These are phyloP conservation scores for Cryptosporidium andersoni DNA, from an alignment of 169 alveolate genomes.

Conservation along the genomic window DNA sequence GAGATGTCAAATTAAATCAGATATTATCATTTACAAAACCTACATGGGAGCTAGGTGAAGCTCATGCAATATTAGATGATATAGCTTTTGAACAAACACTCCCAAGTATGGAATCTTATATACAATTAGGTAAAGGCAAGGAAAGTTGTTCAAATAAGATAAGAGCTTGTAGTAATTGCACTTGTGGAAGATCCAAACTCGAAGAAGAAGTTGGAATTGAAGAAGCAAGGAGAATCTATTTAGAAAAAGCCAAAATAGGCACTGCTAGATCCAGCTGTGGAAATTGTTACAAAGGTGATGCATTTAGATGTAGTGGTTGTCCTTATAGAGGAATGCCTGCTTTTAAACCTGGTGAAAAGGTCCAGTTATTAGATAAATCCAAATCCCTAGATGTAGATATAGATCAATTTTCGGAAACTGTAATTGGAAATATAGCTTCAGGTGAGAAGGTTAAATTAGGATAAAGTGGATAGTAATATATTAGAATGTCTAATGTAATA, in stretches of 20 bases:
- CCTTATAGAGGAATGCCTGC: slow-evolving; percentile 94
- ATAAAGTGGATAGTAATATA: too few relatives aligned
- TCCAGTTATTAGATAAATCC: slow-evolving; percentile 56
- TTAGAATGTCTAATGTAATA: too few relatives aligned
- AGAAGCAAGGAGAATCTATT: slow-evolving; percentile 76
- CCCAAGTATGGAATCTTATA: slow-evolving; percentile 37
- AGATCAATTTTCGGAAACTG: slow-evolving; percentile 8
- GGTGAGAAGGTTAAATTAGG: not conserved
- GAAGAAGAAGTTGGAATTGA: slow-evolving; percentile 81
- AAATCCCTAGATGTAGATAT: slow-evolving; percentile 1
- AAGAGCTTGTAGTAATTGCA: slow-evolving; percentile 93
- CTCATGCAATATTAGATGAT: slow-evolving; percentile 25
- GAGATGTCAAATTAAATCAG: not conserved
- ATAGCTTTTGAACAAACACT: slow-evolving; percentile 38
- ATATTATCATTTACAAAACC: slow-evolving; percentile 26
- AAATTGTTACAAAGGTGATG: slow-evolving; percentile 93
- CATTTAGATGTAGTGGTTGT: slow-evolving; percentile 93
- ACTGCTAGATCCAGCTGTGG: slow-evolving; percentile 88
- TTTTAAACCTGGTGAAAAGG: slow-evolving; percentile 91
- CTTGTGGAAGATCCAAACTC: slow-evolving; percentile 91
- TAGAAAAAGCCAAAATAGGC: slow-evolving; percentile 80
- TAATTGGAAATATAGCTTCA: slow-evolving; percentile 1
- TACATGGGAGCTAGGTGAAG: slow-evolving; percentile 42
- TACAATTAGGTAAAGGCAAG: slow-evolving; percentile 69
- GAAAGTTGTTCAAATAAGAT: slow-evolving; percentile 89